Evolutionary conservation across 768 basidiomycete genomes (phyloP), one percentile per base, ranked within the genome.

Genomic region (Xerocomus potaroensis): DNA sequence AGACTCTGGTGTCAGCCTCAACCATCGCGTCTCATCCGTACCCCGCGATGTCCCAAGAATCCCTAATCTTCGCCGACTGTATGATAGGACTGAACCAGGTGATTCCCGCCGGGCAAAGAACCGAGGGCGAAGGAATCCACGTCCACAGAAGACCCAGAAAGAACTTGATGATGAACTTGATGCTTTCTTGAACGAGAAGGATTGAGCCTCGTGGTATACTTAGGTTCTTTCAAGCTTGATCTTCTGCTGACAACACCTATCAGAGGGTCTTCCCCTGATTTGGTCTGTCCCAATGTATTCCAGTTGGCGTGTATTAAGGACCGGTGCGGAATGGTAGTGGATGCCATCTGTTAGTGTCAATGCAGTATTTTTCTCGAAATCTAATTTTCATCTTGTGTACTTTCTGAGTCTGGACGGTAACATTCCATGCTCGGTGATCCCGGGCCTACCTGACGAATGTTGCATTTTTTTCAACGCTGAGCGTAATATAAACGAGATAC

Each of bases 121-220:
- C 55, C 58, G 69, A 46, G 64, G 69, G 31, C 69, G 75, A 35
- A 71, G 71, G 48, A 62, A 62, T 48, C 60, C 65, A 49, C 70
- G 74, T 10, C 69, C 73, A 19, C 73, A 63, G 48, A 81, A 80
- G 64, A 86, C 79, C 1, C 81, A 82, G 60, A 78, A 85, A 65
- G 87, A 91, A 55, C 70, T 92, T 30, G 89, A 92, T 52, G 87
- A 83, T 40, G 89, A 92, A 58, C 69, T 91, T 38, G 89, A 91
- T 26, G 83, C 84, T 14, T 91, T 91, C 65, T 63, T 87, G 53
- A 80, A 78, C 22, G 72, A 74, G 52, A 72, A 71, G 54, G 66
- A 72, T 48, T 75, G 39, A 26, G 61, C 41, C 37, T 12, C n/a
- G 34, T 57, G 55, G 31, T 45, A 53, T 51, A n/a, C 10, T 23